Conservation (phyloP, 1,284 basidiomycete species). For the Rhodotorula sp. region DNA sequence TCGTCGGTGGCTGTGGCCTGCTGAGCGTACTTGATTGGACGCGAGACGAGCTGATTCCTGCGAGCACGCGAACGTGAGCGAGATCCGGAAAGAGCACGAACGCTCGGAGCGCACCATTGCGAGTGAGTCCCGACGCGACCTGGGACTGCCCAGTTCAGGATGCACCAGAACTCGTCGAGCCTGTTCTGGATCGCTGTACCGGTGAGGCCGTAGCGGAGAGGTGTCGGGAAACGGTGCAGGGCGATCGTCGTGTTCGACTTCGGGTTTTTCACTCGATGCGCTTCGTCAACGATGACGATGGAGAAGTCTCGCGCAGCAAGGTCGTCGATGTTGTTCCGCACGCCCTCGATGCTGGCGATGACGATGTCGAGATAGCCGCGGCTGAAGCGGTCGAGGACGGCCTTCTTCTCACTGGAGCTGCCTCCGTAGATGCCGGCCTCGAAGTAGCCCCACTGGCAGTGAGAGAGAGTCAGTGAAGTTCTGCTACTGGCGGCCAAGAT, state of each 20-base stretch:
- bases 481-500: conserved; percentile 62
- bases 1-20: conserved; percentile 59
- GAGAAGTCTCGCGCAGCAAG: conserved; percentile 58
- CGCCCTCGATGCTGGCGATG: conserved; percentile 68
- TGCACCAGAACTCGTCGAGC: conserved; percentile 77
- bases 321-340: conserved; percentile 63
- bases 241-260: conserved; percentile 61
- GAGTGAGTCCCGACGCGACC: conserved; percentile 62
- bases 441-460: conserved; percentile 71
- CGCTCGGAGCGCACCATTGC: conserved; percentile 65
- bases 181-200: conserved; percentile 81
- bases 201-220: conserved; percentile 70
- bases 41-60: conserved; percentile 24
- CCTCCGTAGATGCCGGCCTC: conserved; percentile 94
- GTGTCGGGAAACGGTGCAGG: conserved; percentile 64
- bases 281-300: conserved; percentile 76
- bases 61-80: not conserved
- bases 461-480: conserved; percentile 72
- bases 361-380: conserved; percentile 50
- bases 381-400: conserved; percentile 87
- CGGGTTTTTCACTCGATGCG: conserved; percentile 74
- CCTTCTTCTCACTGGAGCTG: conserved; percentile 92
- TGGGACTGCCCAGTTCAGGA: conserved; percentile 76
- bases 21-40: conserved; percentile 65
- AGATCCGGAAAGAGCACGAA: conserved; percentile 55